Evolutionary conservation across 805 yeast species (phyloP).

Genomic region (Kuraishia floccosa): DNA sequence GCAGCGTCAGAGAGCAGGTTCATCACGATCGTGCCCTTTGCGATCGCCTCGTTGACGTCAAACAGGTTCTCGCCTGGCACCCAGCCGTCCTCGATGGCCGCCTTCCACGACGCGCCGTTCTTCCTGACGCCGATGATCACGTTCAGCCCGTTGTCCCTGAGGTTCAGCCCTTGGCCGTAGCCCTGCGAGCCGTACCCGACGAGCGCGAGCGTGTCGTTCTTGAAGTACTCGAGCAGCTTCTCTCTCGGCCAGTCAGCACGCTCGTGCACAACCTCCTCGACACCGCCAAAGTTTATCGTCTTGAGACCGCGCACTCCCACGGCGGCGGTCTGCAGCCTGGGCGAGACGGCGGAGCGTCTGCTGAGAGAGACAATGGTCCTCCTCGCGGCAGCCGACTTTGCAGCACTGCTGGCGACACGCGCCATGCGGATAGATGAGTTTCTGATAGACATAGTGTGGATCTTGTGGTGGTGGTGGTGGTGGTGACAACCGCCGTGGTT

Average conservation of each 20-base stretch:
- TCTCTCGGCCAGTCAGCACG: slow-evolving; percentile 99
- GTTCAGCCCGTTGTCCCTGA: slow-evolving; percentile 97
- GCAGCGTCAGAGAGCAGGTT: slow-evolving; percentile 98
- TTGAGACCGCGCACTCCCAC: slow-evolving; percentile 81
- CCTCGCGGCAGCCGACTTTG: slow-evolving; percentile 25
- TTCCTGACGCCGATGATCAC: slow-evolving; percentile 98
- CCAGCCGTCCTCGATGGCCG: slow-evolving; percentile 99
- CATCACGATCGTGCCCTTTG: slow-evolving; percentile 90
- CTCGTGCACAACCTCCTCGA: slow-evolving; percentile 92
- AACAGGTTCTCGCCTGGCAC: slow-evolving; percentile 98
- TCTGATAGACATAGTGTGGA: slow-evolving; percentile 25
- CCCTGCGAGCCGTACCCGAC: slow-evolving; percentile 99
- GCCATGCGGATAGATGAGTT: slow-evolving; percentile 37
- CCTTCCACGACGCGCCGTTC: slow-evolving; percentile 99
- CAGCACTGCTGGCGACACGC: slow-evolving; percentile 28
- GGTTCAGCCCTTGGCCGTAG: slow-evolving; percentile 99
- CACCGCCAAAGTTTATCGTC: slow-evolving; percentile 95
- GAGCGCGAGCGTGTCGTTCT: slow-evolving; percentile 93
- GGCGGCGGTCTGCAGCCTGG: slow-evolving; percentile 21
- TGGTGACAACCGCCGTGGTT: too few relatives aligned
- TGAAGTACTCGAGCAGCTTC: slow-evolving; percentile 91
- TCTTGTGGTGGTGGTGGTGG: too few relatives aligned
- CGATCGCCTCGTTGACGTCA: slow-evolving; percentile 87
- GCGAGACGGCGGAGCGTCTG: too few relatives aligned
- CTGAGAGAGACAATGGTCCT: slow-evolving; percentile 29